phyloP scores from a whole-genome alignment of 352 stramenopile genomes.

The Phytophthora brassicae region DNA sequence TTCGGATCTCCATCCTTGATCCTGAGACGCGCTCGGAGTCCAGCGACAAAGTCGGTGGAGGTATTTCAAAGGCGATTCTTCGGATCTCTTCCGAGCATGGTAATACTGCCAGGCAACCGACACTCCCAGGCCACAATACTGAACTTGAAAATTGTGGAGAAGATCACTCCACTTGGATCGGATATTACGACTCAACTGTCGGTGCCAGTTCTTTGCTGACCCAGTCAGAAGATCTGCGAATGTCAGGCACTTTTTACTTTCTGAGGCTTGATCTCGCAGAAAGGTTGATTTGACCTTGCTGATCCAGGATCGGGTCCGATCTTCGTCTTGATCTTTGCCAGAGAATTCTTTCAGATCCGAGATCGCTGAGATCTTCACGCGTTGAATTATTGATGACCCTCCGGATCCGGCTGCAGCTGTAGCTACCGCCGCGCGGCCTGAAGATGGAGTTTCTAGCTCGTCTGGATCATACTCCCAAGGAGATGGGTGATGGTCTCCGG shows the following conservation, averaged over 20 bases:
- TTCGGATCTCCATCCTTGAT: background rate
- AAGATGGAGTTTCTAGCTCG: background rate
- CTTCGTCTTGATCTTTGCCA: background rate
- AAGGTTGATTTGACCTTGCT: conserved; percentile 12
- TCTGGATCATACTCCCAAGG: background rate
- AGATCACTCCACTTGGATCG: too few relatives aligned
- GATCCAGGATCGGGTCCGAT: background rate
- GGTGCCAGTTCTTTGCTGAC: background rate
- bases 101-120: too few relatives aligned
- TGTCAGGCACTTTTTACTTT: background rate
- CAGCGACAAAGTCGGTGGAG: background rate
- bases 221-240: conserved; percentile 3
- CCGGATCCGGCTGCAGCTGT: background rate
- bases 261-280: background rate
- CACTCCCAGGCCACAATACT: too few relatives aligned
- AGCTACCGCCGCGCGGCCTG: background rate
- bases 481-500: background rate
- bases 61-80: background rate
- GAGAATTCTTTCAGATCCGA: conserved; percentile 3
- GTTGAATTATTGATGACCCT: background rate
- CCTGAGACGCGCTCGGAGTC: background rate
- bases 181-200: background rate
- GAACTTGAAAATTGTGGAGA: too few relatives aligned
- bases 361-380: background rate
- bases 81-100: too few relatives aligned